phyloP scores from a whole-genome alignment of 352 stramenopile genomes.

The Elongisporangium undulatum region DNA sequence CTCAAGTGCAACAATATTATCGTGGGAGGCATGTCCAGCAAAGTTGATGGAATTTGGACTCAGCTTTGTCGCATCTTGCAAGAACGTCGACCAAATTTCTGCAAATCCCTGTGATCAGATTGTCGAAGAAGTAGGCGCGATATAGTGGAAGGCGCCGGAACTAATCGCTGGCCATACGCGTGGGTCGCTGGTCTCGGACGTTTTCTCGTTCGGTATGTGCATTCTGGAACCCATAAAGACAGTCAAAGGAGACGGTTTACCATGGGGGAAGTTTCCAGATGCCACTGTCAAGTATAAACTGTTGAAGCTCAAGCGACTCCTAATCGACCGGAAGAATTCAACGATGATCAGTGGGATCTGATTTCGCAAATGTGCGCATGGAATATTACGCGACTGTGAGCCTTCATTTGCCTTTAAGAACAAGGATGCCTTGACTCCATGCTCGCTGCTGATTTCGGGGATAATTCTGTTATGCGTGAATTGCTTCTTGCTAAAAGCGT shows the following conservation, averaged over 20 bases:
- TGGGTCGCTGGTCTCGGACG: slow-evolving; percentile 9
- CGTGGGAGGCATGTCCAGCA: slow-evolving; percentile 20
- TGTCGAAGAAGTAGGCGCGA: slow-evolving; percentile 5
- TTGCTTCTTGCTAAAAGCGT: no score
- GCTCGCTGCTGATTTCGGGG: no score
- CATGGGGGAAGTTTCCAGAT: slow-evolving; percentile 7
- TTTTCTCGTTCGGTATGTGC: slow-evolving; percentile 19
- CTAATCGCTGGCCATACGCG: not conserved
- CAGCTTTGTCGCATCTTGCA: slow-evolving; percentile 10
- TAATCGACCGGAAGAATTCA: not conserved
- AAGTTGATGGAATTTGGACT: slow-evolving; percentile 25
- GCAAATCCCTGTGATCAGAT: not conserved
- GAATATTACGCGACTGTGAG: no score
- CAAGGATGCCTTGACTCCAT: no score
- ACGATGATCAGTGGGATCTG: slow-evolving; percentile 5
- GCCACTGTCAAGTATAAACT: slow-evolving; percentile 1
- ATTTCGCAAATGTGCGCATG: slow-evolving; percentile 14
- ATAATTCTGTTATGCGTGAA: no score
- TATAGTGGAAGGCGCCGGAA: slow-evolving; percentile 13
- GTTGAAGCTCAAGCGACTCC: slow-evolving; percentile 5
- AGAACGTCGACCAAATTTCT: no score
- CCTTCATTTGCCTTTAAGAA: no score
- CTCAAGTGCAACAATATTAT: slow-evolving; percentile 78
- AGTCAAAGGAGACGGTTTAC: no score
- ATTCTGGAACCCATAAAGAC: slow-evolving; percentile 13